Percentiles rank a stretch among this genome's conserved stretches.
phyloP scores from a whole-genome alignment of 75 land plant genomes.

The Selaginella moellendorffii region DNA sequence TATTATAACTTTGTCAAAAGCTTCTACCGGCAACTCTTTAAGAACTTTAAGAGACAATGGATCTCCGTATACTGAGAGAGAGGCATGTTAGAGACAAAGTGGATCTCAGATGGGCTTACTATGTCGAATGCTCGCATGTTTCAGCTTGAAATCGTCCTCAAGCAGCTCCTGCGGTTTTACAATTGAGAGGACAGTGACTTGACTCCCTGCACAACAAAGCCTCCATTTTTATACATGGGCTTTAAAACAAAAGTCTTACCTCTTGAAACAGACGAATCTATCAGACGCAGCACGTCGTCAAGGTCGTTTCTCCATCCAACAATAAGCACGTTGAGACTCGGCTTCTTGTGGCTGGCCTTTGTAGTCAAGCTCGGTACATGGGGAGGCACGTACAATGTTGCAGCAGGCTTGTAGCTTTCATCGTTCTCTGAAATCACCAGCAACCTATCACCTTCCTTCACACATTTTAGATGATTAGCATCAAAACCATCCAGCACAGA shows the following conservation, averaged over 20 bases:
- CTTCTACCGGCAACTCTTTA: constrained; percentile 12
- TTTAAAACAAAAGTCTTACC: constrained; percentile 3
- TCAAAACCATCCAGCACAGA: not conserved
- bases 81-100: too few relatives aligned
- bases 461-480: not conserved
- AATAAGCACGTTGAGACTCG: constrained; percentile 10
- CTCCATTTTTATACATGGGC: too few relatives aligned
- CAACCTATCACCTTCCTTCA: constrained; percentile 16
- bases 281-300: constrained; percentile 14
- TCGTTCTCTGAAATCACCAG: constrained; percentile 16
- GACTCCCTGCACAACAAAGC: constrained; percentile 13
- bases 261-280: constrained; percentile 13
- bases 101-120: constrained; percentile 9
- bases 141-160: not conserved
- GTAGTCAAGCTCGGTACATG: not conserved
- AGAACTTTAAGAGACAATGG: constrained; percentile 11
- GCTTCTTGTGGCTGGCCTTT: constrained; percentile 8
- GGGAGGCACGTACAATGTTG: constrained; percentile 1
- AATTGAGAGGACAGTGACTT: constrained; percentile 15
- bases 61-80: constrained; percentile 14
- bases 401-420: constrained; percentile 15
- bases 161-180: constrained; percentile 7
- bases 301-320: constrained; percentile 17
- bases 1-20: constrained; percentile 9
- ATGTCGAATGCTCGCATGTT: constrained; percentile 3